Evolutionary conservation across 768 basidiomycete species (phyloP).

Genomic region (Scleroderma bovista): DNA sequence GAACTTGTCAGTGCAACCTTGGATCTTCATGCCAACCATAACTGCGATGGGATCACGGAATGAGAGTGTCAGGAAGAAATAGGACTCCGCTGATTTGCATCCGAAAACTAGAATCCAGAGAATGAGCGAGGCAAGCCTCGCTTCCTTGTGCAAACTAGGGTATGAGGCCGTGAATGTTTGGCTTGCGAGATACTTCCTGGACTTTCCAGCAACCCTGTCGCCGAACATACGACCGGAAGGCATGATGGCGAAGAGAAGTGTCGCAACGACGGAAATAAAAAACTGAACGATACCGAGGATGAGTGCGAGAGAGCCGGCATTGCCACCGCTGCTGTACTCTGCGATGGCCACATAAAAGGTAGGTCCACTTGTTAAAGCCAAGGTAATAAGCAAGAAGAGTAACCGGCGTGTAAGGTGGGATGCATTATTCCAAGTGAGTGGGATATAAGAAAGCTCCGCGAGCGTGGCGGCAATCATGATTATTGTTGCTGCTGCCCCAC

Average conservation of each 20-base stretch:
- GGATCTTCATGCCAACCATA: constrained; percentile 96
- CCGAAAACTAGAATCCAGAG: constrained; percentile 94
- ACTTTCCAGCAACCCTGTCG: constrained; percentile 92
- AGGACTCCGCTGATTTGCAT: constrained; percentile 95
- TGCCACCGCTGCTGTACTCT: constrained; percentile 51
- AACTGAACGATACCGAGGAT: constrained; percentile 97
- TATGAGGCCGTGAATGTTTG: constrained; percentile 99
- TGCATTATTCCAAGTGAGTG: constrained; percentile 98
- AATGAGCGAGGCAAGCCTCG: constrained; percentile 71
- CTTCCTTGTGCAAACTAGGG: constrained; percentile 55
- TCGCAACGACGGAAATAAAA: constrained; percentile 83
- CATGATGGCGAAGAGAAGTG: constrained; percentile 83
- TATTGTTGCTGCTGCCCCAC: constrained; percentile 90
- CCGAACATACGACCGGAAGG: constrained; percentile 99
- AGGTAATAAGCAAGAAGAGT: constrained; percentile 83
- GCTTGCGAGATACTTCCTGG: constrained; percentile 93
- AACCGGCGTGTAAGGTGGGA: constrained; percentile 91
- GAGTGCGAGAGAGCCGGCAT: constrained; percentile 67
- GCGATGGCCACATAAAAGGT: constrained; percentile 92
- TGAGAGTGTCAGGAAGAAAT: constrained; percentile 95
- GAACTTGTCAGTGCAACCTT: constrained; percentile 81
- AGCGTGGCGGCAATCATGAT: constrained; percentile 97
- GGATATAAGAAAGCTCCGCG: constrained; percentile 95
- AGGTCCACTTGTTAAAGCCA: constrained; percentile 87
- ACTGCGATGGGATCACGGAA: constrained; percentile 91